Evolutionary conservation across 495 filamentous ascomycete species (phyloP), one percentile per base, ranked within the genome.

Genomic region (Tuber magnatum): DNA sequence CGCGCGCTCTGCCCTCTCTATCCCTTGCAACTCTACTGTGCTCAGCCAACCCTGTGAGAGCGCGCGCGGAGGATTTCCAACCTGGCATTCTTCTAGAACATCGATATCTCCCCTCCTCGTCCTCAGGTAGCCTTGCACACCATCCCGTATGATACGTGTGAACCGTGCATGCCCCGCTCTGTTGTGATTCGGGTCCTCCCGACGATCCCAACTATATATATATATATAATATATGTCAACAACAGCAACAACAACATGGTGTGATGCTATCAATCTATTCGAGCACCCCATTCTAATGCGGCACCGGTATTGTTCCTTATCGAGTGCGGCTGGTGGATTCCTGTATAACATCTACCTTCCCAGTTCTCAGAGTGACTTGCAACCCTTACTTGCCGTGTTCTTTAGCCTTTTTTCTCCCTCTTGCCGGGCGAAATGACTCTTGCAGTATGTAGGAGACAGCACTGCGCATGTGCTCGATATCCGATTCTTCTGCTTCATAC

Each of bases 351-450:
- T n/a, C n/a, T n/a, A 83, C 91, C 89, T 1, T 89, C 88, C 89
- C 89, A 91, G 74, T 91, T 92, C 85, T 91, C 91, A 83, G 7
- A 91, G 81, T 46, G 86, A 88, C 75, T 86, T 86, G 76, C 88
- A 88, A 56, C 87, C 88, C 76, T 87, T 88, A 73, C 87, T 88
- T 46, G 86, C 80, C 7, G 85, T 85, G 82, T 89, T 84, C 83
- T 82, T 77, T 91, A 20, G 86, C 88, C 41, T 83, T 86, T 51
- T 85, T n/a, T n/a, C n/a, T n/a, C n/a, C n/a, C n/a, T n/a, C 86
- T 83, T 92, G 90, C 81, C 91, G 88, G 39, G 88, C 90, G 4
- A 92, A 78, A 83, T 91, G 90, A 4, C 90, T 84, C 82, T 92
- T 92, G 78, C 87, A 88, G 68, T 73, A n/a, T n/a, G n/a, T n/a